phyloP scores from a whole-genome alignment of 1,284 basidiomycete genomes.

The Vanrija sp. region DNA sequence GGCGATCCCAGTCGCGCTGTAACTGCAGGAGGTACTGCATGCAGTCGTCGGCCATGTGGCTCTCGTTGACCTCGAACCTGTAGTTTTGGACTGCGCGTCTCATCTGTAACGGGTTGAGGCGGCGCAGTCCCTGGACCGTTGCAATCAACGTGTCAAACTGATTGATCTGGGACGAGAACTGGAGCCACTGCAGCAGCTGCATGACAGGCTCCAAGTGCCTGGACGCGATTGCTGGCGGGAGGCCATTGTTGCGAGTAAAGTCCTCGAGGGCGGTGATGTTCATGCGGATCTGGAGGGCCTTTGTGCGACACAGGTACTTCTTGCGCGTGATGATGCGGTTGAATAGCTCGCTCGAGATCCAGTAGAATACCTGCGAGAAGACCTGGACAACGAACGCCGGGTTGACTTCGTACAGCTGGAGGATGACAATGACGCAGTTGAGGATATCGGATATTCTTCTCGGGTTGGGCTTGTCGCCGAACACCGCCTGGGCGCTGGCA shows the following conservation, averaged over 20 bases:
- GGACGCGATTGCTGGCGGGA: slow-evolving; percentile 72
- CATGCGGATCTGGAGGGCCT: slow-evolving; percentile 85
- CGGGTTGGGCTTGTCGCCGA: slow-evolving; percentile 49
- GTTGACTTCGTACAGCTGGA: slow-evolving; percentile 85
- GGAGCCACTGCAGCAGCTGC: slow-evolving; percentile 74
- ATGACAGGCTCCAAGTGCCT: slow-evolving; percentile 76
- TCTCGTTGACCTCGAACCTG: slow-evolving; percentile 89
- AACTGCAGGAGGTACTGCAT: slow-evolving; percentile 86
- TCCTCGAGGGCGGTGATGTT: slow-evolving; percentile 84
- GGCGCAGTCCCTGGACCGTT: slow-evolving; percentile 80
- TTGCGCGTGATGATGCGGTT: slow-evolving; percentile 87
- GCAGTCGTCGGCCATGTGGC: slow-evolving; percentile 89
- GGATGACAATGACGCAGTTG: slow-evolving; percentile 78
- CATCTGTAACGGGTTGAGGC: slow-evolving; percentile 92
- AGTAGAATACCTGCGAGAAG: slow-evolving; percentile 74
- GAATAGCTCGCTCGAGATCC: slow-evolving; percentile 73
- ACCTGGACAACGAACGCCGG: slow-evolving; percentile 83
- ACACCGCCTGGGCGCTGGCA: slow-evolving; percentile 16
- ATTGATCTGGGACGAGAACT: slow-evolving; percentile 63
- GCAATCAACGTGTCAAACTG: slow-evolving; percentile 84
- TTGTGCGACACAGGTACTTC: slow-evolving; percentile 86
- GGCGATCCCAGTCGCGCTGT: slow-evolving; percentile 92
- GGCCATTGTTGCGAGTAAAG: slow-evolving; percentile 68
- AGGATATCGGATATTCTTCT: slow-evolving; percentile 72
- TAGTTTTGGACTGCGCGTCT: slow-evolving; percentile 88